Evolutionary conservation across 768 basidiomycete species (phyloP).

Genomic region (Pilatotrama ljubarskyi): DNA sequence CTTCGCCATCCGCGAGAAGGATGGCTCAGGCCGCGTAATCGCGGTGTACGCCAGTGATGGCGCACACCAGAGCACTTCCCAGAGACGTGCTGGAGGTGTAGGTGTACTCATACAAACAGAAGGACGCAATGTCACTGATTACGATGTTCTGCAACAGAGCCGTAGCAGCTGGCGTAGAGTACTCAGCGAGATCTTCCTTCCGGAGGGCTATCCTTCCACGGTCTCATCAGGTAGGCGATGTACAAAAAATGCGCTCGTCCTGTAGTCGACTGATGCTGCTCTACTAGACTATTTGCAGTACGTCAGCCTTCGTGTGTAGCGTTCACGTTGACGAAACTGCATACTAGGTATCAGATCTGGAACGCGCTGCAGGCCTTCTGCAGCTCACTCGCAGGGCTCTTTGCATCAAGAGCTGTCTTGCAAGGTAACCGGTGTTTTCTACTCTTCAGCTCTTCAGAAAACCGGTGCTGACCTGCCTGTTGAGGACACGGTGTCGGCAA

Average conservation of each 20-base stretch:
- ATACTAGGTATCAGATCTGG: conserved; percentile 58
- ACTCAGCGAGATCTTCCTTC: conserved; percentile 54
- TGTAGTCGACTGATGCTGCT: neutral
- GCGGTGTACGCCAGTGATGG: conserved; percentile 2
- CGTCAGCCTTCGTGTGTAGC: neutral
- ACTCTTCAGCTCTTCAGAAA: too few species aligned
- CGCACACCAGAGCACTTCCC: neutral
- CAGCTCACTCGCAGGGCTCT: conserved; percentile 60
- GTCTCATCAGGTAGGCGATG: conserved; percentile 54
- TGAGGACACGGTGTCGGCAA: conserved; percentile 76
- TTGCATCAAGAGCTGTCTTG: conserved; percentile 66
- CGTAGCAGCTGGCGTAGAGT: conserved; percentile 25
- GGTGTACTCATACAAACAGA: neutral
- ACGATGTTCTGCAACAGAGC: neutral
- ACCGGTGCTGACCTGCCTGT: too few species aligned
- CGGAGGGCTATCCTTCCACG: conserved; percentile 59
- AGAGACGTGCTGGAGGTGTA: neutral
- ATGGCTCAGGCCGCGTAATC: conserved; percentile 21
- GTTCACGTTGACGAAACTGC: neutral
- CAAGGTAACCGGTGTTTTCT: conserved; percentile 46
- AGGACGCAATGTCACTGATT: too few species aligned
- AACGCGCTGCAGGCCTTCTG: conserved; percentile 72
- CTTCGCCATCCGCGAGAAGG: conserved; percentile 14
- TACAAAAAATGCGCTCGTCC: neutral
- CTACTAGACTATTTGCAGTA: conserved; percentile 22